These are phyloP conservation scores for Melaleuca quinquenervia DNA, from an alignment of 345 rosid genomes.

Conservation along the genomic window DNA sequence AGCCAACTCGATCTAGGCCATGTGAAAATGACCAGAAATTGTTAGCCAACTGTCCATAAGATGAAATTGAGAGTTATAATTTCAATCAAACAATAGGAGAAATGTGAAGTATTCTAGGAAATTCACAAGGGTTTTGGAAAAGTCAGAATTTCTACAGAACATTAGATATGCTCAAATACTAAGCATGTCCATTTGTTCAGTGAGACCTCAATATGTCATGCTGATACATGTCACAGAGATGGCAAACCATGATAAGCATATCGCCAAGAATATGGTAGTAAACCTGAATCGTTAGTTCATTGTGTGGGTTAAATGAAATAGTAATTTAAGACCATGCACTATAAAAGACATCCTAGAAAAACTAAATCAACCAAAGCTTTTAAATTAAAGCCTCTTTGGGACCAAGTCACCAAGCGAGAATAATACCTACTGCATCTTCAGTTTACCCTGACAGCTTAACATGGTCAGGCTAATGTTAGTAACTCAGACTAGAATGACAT, in stretches of 20 bases:
- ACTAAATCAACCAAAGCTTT: neutral
- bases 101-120: neutral
- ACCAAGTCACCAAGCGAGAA: neutral
- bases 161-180: neutral
- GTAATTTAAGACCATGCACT: neutral
- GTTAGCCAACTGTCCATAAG: neutral
- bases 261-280: neutral
- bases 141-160: neutral
- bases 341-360: neutral
- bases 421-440: neutral
- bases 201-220: neutral
- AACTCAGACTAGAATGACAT: neutral
- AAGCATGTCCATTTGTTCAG: neutral
- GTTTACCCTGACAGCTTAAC: neutral
- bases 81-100: neutral
- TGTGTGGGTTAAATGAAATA: neutral
- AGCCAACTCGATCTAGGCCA: neutral
- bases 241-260: neutral
- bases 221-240: neutral
- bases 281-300: neutral
- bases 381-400: neutral
- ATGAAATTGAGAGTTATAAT: neutral
- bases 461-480: neutral
- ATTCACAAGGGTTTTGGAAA: neutral
- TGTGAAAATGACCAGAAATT: neutral